Base-by-base conservation (phyloP, 257 asterid genomes). In the Misopates orontium region DNA sequence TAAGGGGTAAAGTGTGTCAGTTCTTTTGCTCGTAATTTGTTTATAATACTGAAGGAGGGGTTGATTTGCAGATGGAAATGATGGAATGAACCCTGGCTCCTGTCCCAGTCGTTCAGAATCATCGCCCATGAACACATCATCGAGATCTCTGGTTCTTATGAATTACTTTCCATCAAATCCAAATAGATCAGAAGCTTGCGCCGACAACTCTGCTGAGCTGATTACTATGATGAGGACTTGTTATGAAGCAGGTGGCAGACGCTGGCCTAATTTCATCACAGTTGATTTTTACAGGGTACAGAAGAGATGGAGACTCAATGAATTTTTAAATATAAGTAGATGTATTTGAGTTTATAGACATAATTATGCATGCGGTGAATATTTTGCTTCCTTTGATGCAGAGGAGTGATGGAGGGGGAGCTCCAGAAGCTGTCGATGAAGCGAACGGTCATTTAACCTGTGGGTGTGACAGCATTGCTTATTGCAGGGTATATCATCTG, bases 201-300 rank as follows among this genome's bases (percentile, higher is more conserved):
- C 39, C 19, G 87, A 89, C 78, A 89, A 92, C 84, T 89, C 98
- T 25, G 90, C 86, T 55, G 74, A 73, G 10, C 77, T 91, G 21
- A 19, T 71, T 31, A 68, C 55, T 39, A 85, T 81, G 96, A 80
- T 78, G 77, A 75, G 62, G 53, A 87, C 92, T 72, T 91, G 97
- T 71, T 76, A 78, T 57, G 60, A 57, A 56, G 92, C 91, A 61
- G 79, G 77, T 1, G 96, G 88, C 40, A 78, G 76, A 19, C 80
- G 98, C 32, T 92, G 98, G 98, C 97, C 98, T 0, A 92, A 92
- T 79, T 92, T 89, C 80, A 82, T 92, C 31, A 87, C 98, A 1
- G 97, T 92, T 41, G 97, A 92, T 70, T 92, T 81, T 75, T 92
- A 92, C 75, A 77, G 71, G 84, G 98, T 86, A 77, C 11, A 16